Evolutionary conservation across 495 filamentous ascomycete species (phyloP), one percentile per base, ranked within the genome.

Genomic region (Hyaloscypha finlandica): DNA sequence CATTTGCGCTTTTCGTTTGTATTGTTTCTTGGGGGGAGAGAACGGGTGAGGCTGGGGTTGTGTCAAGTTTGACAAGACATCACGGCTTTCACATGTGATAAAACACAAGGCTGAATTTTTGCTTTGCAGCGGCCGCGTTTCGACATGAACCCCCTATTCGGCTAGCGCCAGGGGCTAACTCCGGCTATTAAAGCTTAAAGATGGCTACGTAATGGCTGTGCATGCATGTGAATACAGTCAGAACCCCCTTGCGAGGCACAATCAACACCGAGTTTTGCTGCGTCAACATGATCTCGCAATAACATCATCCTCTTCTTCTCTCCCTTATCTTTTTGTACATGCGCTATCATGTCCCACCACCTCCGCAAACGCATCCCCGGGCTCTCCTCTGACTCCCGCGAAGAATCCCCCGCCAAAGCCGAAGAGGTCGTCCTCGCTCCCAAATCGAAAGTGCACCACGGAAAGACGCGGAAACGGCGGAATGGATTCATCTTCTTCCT

Each of bases 401-500:
- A 81, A 31, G 74, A 76, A 60, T 80, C 77, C 61, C 82, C 85
- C 45, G 77, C 67, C 14, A 83, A 80, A 65, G 70, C 77, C 33
- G 80, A 77, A 65, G 77, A 80, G 52, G 73, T 79, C 37, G 75
- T 67, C 14, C 67, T 75, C 22, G 73, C 73, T 22, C 72, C 77
- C 16, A 68, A 73, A 19, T 73, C 78, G 14, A 75, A 77, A 60
- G 68, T 78, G 16, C 53, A 66, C 25, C 37, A n/a, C 6, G 56
- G 63, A 20, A 29, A 33, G 8, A 25, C 20, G 11, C 29, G 37
- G 48, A 93, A 92, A 75, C 86, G 92, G 63, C 86, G 88, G 60
- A 89, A 85, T 77, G 86, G 88, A 2, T 85, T 93, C 59, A 91
- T 97, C 48, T 97, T 97, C 79, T 74, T 87, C 8, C 76, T 97